These are phyloP conservation scores for Entophlyctis luteolus DNA, from an alignment of 192 early-diverging fungal species.

Conservation along the genomic window DNA sequence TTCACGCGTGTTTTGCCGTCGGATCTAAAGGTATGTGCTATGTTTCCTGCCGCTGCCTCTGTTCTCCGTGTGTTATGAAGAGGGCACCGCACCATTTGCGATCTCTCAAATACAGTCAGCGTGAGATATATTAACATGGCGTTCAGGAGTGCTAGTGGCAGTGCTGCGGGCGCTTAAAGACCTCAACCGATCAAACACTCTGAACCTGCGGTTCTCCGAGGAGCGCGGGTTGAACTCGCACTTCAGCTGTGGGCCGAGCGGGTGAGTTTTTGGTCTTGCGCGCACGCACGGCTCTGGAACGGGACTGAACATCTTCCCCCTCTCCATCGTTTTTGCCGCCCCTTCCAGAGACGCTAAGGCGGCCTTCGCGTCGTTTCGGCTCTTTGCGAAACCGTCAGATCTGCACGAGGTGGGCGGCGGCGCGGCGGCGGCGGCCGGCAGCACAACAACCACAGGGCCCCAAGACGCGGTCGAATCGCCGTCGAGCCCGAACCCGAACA, in stretches of 20 bases:
- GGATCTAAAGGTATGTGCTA: too few species aligned
- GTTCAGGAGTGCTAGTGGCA: conserved; percentile 22
- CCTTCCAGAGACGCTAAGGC: conserved; percentile 9
- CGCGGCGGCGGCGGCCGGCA: not conserved
- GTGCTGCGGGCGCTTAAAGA: conserved; percentile 35
- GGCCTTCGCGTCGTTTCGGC: conserved; percentile 17
- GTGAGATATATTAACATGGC: not conserved
- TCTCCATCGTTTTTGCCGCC: not conserved
- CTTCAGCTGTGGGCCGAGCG: conserved; percentile 30
- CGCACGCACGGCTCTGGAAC: too few species aligned
- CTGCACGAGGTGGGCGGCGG: too few species aligned
- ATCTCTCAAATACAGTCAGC: not conserved
- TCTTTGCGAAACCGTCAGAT: not conserved
- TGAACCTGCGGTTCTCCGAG: conserved; percentile 30
- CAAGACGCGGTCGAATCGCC: not conserved
- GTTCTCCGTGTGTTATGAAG: not conserved
- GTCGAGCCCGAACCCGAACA: not conserved
- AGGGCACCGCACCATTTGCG: not conserved
- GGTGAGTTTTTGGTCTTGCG: not conserved
- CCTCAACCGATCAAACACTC: conserved; percentile 23
- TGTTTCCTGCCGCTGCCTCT: not conserved
- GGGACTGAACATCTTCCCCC: not conserved
- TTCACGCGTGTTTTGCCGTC: conserved; percentile 13
- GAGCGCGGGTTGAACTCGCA: conserved; percentile 28
- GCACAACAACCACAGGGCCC: not conserved